Conservation (phyloP, 768 basidiomycete genomes). For the Pholiota conissans region DNA sequence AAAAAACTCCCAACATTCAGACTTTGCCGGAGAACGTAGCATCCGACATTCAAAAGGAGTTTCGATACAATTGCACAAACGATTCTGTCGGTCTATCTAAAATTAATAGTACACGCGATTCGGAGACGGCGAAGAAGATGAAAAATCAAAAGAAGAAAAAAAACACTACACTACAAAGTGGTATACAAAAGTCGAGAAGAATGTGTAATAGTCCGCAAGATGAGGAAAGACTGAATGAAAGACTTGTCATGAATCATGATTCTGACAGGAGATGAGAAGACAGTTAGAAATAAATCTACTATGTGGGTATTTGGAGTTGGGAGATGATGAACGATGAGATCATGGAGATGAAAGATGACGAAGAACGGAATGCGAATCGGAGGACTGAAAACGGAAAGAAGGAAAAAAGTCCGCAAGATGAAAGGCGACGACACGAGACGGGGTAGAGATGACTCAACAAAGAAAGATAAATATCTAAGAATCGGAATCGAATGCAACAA, state of each 20-base stretch:
- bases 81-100: background rate
- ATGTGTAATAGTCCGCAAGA: background rate
- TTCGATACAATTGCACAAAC: background rate
- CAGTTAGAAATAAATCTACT: background rate
- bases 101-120: background rate
- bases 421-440: background rate
- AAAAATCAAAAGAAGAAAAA: background rate
- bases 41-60: background rate
- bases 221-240: background rate
- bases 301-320: background rate
- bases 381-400: background rate
- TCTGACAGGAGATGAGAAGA: background rate
- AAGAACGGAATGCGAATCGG: background rate
- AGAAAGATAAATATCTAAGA: background rate
- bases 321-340: background rate
- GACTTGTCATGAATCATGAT: too few relatives aligned
- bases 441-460: background rate
- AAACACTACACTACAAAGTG: background rate
- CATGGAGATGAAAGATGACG: background rate
- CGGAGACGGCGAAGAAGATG: background rate
- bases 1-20: background rate
- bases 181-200: background rate
- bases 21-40: background rate
- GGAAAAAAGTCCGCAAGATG: background rate
- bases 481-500: too few relatives aligned